Base-by-base conservation (phyloP, 495 filamentous ascomycete genomes). In the Aspergillus carlsbadensis region DNA sequence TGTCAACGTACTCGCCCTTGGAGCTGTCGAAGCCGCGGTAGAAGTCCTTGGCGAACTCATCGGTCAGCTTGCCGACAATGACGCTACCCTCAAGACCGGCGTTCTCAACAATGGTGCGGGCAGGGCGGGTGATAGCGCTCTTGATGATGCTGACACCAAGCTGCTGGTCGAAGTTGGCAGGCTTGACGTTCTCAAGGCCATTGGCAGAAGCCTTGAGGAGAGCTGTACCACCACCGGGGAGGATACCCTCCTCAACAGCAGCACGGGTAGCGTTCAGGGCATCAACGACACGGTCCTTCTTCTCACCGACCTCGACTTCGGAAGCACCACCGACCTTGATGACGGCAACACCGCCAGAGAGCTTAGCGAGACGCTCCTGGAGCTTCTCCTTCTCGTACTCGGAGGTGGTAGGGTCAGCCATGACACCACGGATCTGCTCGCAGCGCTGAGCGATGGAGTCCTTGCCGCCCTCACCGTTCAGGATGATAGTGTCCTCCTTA, bases 381-480 rank as follows among this genome's bases (percentile, higher is more conserved):
- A 98, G 89, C 85, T 98, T 98, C 87, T 98, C 94, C 82, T 96
- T 97, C 84, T 98, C 94, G 78, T 98, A 98, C 65, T 98, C 95
- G 57, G 91, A 96, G 57, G 94, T 98, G 57, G 82, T 84, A 26
- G 94, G 86, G 80, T 98, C 94, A 60, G 76, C 81, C 86, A 97
- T 96, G 75, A 96, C 91, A 61, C 91, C 92, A 66, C 94, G 93
- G 79, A 98, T 98, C 79, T 98, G 94, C 77, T 98, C 94, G 77
- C 93, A 98, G 67, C 94, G 89, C 80, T 97, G 91, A 59, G 88
- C 79, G 67, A 98, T 94, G 52, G 82, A 74, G 69, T 98, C 94
- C 82, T 98, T 98, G 84, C 78, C 88, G 55, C 94, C 94, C 67
- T 98, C 94, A 47, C 94, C 94, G 76, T 98, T 98, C 56, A 98